These are phyloP conservation scores for Miamiensis avidus DNA, from an alignment of 169 alveolate species.

Conservation along the genomic window DNA sequence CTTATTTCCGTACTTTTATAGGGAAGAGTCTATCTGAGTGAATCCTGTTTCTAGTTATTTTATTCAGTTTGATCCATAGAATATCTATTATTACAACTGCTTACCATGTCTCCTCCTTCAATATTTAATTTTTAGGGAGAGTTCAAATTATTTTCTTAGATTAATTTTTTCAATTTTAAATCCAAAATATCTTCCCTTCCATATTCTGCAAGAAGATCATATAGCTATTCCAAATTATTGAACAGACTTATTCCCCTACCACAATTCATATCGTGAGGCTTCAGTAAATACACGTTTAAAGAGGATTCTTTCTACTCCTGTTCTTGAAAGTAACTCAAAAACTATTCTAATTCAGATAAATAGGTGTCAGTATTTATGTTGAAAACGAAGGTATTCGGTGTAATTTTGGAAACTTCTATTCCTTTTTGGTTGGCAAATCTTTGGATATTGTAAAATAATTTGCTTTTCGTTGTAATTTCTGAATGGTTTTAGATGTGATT, in stretches of 20 bases:
- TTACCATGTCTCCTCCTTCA: not conserved
- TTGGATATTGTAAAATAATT: constrained; percentile 56
- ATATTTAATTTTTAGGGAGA: not conserved
- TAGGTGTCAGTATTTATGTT: constrained; percentile 35
- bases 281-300: constrained; percentile 68
- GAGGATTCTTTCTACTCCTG: constrained; percentile 20
- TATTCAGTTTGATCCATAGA: not conserved
- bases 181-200: constrained; percentile 7
- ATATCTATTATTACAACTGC: not conserved
- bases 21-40: too few species aligned
- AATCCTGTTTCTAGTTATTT: not conserved
- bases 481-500: constrained; percentile 74
- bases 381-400: constrained; percentile 27
- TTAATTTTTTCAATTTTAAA: not conserved
- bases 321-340: constrained; percentile 21
- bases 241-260: constrained; percentile 67
- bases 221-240: constrained; percentile 11
- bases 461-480: constrained; percentile 62
- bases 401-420: constrained; percentile 31
- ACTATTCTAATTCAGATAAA: constrained; percentile 9
- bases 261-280: constrained; percentile 74
- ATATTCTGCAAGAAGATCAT: constrained; percentile 1
- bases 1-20: too few species aligned
- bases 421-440: constrained; percentile 37
- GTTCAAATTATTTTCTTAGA: not conserved